phyloP scores from a whole-genome alignment of 176 grass and related monocot genomes.

The Oryza rufipogon region DNA sequence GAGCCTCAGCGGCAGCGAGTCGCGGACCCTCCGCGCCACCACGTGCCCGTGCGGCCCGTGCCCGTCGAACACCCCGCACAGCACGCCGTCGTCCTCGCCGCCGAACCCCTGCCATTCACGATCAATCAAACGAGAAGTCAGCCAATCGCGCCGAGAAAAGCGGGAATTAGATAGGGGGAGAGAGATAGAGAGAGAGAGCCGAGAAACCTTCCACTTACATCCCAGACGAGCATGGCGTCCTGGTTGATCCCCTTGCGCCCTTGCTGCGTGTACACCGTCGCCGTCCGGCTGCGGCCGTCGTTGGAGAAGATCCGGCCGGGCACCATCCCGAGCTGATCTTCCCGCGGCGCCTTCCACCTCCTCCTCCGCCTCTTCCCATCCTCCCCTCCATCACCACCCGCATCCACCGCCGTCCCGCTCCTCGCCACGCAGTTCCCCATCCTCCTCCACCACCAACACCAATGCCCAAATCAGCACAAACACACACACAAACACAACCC shows the following conservation, averaged over 20 bases:
- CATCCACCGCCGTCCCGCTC: constrained; percentile 37
- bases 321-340: constrained; percentile 69
- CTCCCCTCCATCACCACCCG: constrained; percentile 18
- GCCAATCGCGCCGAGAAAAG: not conserved
- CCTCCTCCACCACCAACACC: constrained; percentile 1
- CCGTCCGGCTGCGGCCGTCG: constrained; percentile 68
- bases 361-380: constrained; percentile 35
- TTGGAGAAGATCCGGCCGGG: constrained; percentile 96
- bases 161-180: not conserved
- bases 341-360: constrained; percentile 67
- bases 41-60: constrained; percentile 91
- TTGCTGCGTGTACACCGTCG: constrained; percentile 88
- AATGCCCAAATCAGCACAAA: constrained; percentile 27
- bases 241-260: constrained; percentile 97
- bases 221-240: constrained; percentile 99
- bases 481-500: not conserved
- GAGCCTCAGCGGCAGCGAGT: constrained; percentile 79
- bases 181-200: not conserved
- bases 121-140: not conserved
- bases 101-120: constrained; percentile 52
- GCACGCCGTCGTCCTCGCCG: constrained; percentile 64
- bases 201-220: constrained; percentile 57
- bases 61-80: constrained; percentile 97
- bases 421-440: constrained; percentile 71
- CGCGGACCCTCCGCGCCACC: constrained; percentile 83